phyloP scores from a whole-genome alignment of 805 yeast genomes.

The Metschnikowia lachancei region DNA sequence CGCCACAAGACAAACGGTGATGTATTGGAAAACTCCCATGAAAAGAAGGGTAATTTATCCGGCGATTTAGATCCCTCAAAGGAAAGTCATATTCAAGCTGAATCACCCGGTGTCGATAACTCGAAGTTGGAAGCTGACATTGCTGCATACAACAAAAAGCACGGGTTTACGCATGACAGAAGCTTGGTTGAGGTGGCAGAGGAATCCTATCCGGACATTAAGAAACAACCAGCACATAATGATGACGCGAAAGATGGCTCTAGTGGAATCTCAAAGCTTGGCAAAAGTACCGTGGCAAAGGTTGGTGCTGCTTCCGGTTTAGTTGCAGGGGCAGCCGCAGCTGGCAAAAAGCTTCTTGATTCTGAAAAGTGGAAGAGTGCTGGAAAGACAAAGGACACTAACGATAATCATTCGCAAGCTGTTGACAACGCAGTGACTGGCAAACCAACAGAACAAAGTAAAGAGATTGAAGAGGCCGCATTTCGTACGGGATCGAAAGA shows the following conservation, averaged over 20 bases:
- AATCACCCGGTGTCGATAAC: slow-evolving; percentile 12
- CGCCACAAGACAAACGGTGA: slow-evolving; percentile 12
- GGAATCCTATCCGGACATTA: slow-evolving; percentile 19
- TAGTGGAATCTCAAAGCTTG: slow-evolving; percentile 5
- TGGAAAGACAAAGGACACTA: background rate
- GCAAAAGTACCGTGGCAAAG: background rate
- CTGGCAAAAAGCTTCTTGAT: slow-evolving; percentile 2
- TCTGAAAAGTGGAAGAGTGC: background rate
- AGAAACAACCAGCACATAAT: slow-evolving; percentile 19
- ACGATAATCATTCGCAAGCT: background rate
- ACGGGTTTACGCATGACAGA: slow-evolving; percentile 22
- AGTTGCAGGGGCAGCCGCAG: slow-evolving; percentile 10
- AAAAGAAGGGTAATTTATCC: slow-evolving; percentile 3
- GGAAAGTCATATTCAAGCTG: slow-evolving; percentile 1
- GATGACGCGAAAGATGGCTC: slow-evolving; percentile 2
- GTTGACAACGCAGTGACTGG: slow-evolving; percentile 5
- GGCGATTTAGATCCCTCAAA: slow-evolving; percentile 7
- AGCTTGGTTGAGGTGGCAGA: slow-evolving; percentile 31
- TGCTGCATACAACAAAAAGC: slow-evolving; percentile 29
- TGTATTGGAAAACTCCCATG: slow-evolving; percentile 8
- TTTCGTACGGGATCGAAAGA: background rate
- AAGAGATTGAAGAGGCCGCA: slow-evolving; percentile 6
- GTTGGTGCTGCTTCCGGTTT: slow-evolving; percentile 12
- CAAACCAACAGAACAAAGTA: slow-evolving; percentile 3
- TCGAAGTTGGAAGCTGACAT: slow-evolving; percentile 24